Evolutionary conservation across 345 rosid species (phyloP).

Genomic region (Lepidium sativum): DNA sequence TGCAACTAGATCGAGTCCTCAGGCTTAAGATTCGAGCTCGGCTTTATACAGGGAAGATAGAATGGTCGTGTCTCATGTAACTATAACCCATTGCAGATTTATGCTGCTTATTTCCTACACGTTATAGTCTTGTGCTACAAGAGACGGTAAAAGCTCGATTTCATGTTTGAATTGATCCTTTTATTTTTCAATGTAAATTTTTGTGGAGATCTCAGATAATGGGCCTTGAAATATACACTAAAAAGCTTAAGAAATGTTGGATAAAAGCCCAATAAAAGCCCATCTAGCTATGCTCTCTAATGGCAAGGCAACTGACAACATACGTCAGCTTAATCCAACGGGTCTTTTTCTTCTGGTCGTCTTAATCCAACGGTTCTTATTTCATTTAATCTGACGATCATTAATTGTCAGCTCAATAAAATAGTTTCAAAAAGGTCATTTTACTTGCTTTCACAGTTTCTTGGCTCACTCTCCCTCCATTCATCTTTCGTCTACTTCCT

Average conservation of each 20-base stretch:
- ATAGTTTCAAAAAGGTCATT: neutral
- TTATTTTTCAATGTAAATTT: neutral
- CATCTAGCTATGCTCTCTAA: too few relatives aligned
- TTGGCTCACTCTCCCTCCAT: neutral
- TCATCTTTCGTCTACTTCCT: neutral
- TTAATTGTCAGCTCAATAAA: neutral
- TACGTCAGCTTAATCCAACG: slow-evolving; percentile 1
- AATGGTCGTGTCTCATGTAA: neutral
- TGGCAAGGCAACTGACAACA: too few relatives aligned
- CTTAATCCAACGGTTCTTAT: too few relatives aligned
- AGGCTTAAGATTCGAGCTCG: neutral
- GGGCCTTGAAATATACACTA: too few relatives aligned
- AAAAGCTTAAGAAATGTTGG: too few relatives aligned
- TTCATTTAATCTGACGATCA: neutral
- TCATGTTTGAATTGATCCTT: neutral
- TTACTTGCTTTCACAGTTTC: neutral
- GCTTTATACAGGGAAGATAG: neutral
- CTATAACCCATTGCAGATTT: slow-evolving; percentile 1
- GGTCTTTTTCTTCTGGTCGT: neutral
- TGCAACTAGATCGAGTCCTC: neutral
- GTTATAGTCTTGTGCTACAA: neutral
- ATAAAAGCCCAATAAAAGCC: too few relatives aligned
- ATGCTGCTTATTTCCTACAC: neutral
- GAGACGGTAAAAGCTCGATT: neutral
- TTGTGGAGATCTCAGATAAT: neutral